Base-by-base conservation (phyloP, 805 yeast genomes). In the Kodamaea restingae region DNA sequence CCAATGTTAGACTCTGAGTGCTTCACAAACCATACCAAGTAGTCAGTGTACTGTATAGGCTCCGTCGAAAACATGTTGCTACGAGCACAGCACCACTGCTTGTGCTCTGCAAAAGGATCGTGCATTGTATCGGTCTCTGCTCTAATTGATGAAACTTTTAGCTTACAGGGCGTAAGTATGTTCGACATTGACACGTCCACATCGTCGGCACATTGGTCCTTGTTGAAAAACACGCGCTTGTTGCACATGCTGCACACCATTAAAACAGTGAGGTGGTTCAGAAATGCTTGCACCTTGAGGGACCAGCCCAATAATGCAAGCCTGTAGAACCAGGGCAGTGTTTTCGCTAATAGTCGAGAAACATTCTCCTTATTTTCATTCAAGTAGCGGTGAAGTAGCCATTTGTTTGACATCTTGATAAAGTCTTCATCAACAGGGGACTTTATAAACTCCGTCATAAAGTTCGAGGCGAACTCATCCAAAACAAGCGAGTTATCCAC, bases 271-370 rank as follows among this genome's bases (percentile, higher is more conserved):
- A 56, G 34, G 11, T 55, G 51, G 18, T 49, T 32, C 4, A 56
- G 44, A 44, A 58, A 59, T 3, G 55, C 45, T 45, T 63, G 70
- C 5, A 60, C 54, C 22, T 59, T 44, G 30, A 68, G 47, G 11
- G 50, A 50, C 73, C 73, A 68, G 5, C 72, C 71, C 37, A 56
- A 43, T 18, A 57, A 45, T 4, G 71, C 65, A n/a, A 66, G 36
- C n/a, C 50, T 39, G 42, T 63, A 67, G 17, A 60, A 42, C 67
- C 67, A 63, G 0, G 28, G 22, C 7, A 70, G 70, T 2, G 54
- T 49, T n/a, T 40, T 34, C 7, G 52, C 52, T 6, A 65, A 48
- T 17, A 50, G 22, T 7, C 45, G 33, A 17, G 54, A 41, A 17
- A 54, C 48, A 36, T 67, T 67, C 38, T 66, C 73, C 40, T 67